Conservation (phyloP, 345 rosid genomes). For the Salix arbutifolia region DNA sequence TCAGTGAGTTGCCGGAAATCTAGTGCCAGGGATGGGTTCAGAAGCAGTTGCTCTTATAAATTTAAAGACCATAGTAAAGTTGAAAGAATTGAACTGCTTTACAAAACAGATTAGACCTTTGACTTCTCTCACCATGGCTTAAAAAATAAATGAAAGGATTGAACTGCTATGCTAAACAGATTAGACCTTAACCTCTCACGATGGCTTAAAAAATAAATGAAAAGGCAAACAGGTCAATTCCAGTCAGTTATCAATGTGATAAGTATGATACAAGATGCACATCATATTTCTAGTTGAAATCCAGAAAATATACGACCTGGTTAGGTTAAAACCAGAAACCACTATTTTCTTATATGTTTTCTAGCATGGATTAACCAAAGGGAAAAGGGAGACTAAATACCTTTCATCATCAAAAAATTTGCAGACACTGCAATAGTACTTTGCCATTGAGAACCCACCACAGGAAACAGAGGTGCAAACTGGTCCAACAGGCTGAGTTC, state of each 20-base stretch:
- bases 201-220: neutral
- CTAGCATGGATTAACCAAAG: neutral
- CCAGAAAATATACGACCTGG: neutral
- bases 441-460: constrained; percentile 62
- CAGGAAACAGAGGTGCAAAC: constrained; percentile 56
- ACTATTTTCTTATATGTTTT: neutral
- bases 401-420: constrained; percentile 64
- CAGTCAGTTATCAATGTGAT: neutral
- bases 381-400: constrained; percentile 15
- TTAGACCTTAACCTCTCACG: neutral
- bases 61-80: neutral
- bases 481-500: constrained; percentile 63
- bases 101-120: neutral
- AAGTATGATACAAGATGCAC: neutral
- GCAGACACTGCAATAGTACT: constrained; percentile 63
- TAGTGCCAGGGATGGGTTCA: neutral
- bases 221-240: neutral
- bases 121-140: neutral
- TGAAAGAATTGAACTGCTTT: neutral
- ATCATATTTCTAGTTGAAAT: neutral
- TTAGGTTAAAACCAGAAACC: neutral
- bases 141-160: neutral
- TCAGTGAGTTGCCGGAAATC: neutral
- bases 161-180: constrained; percentile 1
- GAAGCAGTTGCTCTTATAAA: neutral